Conservation (phyloP, 2,329 filamentous ascomycete genomes). For the Scedosporium dehoogii region DNA sequence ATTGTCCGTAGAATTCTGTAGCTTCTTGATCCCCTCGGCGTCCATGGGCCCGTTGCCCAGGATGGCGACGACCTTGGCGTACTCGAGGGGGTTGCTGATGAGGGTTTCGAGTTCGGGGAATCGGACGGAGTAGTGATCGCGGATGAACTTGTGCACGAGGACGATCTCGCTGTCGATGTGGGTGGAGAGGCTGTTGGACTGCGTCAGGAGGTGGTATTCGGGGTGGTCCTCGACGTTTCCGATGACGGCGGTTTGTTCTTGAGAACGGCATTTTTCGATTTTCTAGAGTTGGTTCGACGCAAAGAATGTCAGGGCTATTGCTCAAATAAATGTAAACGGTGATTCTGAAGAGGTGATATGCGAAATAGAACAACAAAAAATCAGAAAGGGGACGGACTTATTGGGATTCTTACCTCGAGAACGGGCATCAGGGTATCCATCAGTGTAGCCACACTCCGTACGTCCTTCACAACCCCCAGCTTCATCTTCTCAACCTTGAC, state of each 20-base stretch:
- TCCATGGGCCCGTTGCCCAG: slow-evolving; percentile 88
- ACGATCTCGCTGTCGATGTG: slow-evolving; percentile 89
- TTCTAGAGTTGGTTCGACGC: slow-evolving; percentile 49
- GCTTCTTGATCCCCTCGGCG: slow-evolving; percentile 64
- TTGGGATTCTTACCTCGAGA: slow-evolving; percentile 58
- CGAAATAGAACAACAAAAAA: neutral
- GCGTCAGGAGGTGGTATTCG: slow-evolving; percentile 79
- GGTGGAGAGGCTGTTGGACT: slow-evolving; percentile 82
- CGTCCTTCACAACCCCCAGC: slow-evolving; percentile 61
- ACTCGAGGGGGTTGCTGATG: slow-evolving; percentile 85
- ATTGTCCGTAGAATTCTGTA: slow-evolving; percentile 71
- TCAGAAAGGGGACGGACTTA: neutral
- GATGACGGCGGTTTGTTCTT: slow-evolving; percentile 55
- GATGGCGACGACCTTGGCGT: slow-evolving; percentile 89
- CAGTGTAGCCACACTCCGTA: slow-evolving; percentile 67
- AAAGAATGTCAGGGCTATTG: slow-evolving; percentile 56
- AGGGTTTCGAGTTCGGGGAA: slow-evolving; percentile 90
- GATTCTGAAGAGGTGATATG: slow-evolving; percentile 14
- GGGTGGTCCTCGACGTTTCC: slow-evolving; percentile 87
- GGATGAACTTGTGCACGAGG: slow-evolving; percentile 89
- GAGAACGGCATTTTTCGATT: slow-evolving; percentile 66
- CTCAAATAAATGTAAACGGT: slow-evolving; percentile 51
- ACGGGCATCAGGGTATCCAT: slow-evolving; percentile 76
- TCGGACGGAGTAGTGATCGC: slow-evolving; percentile 87
- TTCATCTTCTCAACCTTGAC: slow-evolving; percentile 77